Percentiles rank a stretch among this genome's conserved stretches.
Conservation (phyloP, 352 stramenopile genomes). For the Globisporangium recalcitrans region DNA sequence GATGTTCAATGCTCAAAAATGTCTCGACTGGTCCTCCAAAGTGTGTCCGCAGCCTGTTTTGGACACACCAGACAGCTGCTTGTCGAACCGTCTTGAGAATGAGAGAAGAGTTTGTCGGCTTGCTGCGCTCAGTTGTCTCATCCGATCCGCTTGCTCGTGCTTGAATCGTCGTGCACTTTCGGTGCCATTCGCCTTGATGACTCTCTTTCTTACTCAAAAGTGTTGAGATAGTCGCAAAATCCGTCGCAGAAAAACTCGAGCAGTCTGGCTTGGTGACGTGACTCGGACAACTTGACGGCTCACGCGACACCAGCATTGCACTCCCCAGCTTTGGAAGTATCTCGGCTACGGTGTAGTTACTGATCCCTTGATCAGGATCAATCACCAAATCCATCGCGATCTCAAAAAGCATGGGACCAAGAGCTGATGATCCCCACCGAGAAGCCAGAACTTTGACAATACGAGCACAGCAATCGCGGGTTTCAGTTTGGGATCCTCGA, state of each 20-base stretch:
- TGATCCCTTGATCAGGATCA: constrained; percentile 8
- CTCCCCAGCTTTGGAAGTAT: constrained; percentile 5
- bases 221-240: constrained; percentile 44
- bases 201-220: constrained; percentile 27
- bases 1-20: constrained; percentile 69
- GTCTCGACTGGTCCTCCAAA: constrained; percentile 69
- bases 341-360: background rate
- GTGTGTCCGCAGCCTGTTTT: constrained; percentile 68
- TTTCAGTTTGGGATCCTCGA: background rate
- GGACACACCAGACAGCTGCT: constrained; percentile 63
- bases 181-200: constrained; percentile 31
- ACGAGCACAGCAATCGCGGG: constrained; percentile 8
- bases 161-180: constrained; percentile 18
- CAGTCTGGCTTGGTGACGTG: background rate
- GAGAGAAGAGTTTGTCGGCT: constrained; percentile 18
- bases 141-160: constrained; percentile 1
- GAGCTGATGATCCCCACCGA: constrained; percentile 1
- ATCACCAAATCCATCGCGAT: constrained; percentile 15
- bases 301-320: constrained; percentile 9
- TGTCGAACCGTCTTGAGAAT: constrained; percentile 34
- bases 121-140: background rate
- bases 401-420: constrained; percentile 13
- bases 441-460: constrained; percentile 13
- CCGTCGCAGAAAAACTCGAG: constrained; percentile 24
- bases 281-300: constrained; percentile 5